Percentiles rank a stretch among this genome's conserved stretches.
Conservation (phyloP, 2,329 filamentous ascomycete species). For the Aspergillus latus region DNA sequence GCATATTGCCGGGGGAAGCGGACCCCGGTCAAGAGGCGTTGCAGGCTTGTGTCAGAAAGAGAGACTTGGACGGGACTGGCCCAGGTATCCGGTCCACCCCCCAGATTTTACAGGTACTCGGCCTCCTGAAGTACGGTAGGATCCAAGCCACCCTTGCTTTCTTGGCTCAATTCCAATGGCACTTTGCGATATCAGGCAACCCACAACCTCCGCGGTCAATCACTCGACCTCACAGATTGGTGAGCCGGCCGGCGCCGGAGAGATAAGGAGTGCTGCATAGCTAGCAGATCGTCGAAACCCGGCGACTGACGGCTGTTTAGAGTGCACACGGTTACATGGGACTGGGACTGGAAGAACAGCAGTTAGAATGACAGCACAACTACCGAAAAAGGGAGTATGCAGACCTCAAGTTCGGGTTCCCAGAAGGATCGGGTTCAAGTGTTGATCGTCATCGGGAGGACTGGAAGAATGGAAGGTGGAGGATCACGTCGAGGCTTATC, state of each 20-base stretch:
- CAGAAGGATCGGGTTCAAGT: neutral
- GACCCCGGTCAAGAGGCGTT: neutral
- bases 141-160: conserved; percentile 5
- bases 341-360: neutral
- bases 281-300: no score
- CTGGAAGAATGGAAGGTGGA: neutral
- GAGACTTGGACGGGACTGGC: neutral
- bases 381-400: neutral
- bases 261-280: neutral
- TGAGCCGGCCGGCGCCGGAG: conserved; percentile 2
- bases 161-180: conserved; percentile 2
- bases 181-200: neutral
- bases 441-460: neutral
- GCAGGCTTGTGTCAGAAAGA: neutral
- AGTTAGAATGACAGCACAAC: neutral
- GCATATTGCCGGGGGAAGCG: conserved; percentile 1
- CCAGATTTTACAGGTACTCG: neutral
- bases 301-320: neutral
- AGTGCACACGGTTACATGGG: neutral
- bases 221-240: neutral
- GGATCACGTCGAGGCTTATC: neutral
- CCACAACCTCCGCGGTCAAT: neutral
- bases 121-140: neutral
- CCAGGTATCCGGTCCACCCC: neutral
- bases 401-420: neutral